These are phyloP conservation scores for Isatis tinctoria DNA, from an alignment of 345 rosid species.

Conservation along the genomic window DNA sequence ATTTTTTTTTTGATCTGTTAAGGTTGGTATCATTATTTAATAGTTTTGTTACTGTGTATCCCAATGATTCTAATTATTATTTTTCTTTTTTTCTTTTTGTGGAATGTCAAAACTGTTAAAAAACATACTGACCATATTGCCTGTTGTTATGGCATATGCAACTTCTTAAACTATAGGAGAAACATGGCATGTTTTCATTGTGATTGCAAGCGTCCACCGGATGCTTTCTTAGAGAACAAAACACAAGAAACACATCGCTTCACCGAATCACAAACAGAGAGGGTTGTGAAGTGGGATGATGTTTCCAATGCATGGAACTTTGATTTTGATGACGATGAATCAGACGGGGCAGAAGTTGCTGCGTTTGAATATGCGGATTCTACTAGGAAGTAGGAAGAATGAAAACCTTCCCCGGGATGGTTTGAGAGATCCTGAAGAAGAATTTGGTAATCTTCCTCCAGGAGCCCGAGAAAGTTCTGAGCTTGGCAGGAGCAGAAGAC, in stretches of 20 bases:
- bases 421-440: slow-evolving; percentile 39
- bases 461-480: slow-evolving; percentile 47
- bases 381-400: slow-evolving; percentile 27
- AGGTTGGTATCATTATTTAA: no score
- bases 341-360: slow-evolving; percentile 97
- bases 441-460: slow-evolving; percentile 28
- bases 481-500: slow-evolving; percentile 30
- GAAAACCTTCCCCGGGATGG: slow-evolving; percentile 36
- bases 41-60: no score
- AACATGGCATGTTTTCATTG: slow-evolving; percentile 92
- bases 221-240: slow-evolving; percentile 54
- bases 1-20: no score
- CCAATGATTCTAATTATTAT: no score
- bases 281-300: slow-evolving; percentile 45
- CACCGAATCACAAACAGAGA: slow-evolving; percentile 39
- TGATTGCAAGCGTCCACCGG: slow-evolving; percentile 95
- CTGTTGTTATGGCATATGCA: slow-evolving; percentile 61
- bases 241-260: slow-evolving; percentile 48
- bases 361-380: slow-evolving; percentile 87
- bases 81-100: no score
- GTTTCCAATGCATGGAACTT: slow-evolving; percentile 95
- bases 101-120: not conserved
- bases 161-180: slow-evolving; percentile 94
- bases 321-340: slow-evolving; percentile 94
- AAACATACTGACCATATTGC: not conserved